These are phyloP conservation scores for Erigeron philadelphicus DNA, from an alignment of 140 eudicot species.

Conservation along the genomic window DNA sequence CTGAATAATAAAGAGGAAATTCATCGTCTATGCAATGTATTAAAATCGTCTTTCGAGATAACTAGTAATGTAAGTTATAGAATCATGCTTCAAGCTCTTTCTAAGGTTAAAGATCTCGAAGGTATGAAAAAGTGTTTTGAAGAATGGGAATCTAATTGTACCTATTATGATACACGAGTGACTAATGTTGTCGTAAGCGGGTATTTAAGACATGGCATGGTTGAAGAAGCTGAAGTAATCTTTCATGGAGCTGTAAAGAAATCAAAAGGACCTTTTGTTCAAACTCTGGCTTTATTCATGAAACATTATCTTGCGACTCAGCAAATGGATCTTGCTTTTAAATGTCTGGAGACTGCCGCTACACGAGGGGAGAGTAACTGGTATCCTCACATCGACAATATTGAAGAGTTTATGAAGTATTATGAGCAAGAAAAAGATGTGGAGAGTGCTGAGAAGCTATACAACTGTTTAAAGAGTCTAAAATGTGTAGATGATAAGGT, in stretches of 20 bases:
- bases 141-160: conserved; percentile 65
- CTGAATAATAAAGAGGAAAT: conserved; percentile 44
- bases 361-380: conserved; percentile 30
- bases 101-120: conserved; percentile 41
- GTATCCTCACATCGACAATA: conserved; percentile 27
- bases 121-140: conserved; percentile 44
- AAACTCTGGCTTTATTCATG: conserved; percentile 40
- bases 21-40: conserved; percentile 44
- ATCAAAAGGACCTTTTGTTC: conserved; percentile 40
- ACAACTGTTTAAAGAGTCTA: conserved; percentile 35
- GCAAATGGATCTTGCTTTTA: conserved; percentile 43
- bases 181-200: conserved; percentile 35
- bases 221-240: conserved; percentile 55
- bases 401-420: conserved; percentile 35
- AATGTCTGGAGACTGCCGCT: conserved; percentile 46
- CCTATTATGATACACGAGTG: conserved; percentile 48
- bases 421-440: conserved; percentile 49
- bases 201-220: conserved; percentile 45
- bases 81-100: conserved; percentile 55
- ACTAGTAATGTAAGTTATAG: conserved; percentile 47
- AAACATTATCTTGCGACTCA: conserved; percentile 29
- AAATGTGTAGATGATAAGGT: conserved; percentile 41
- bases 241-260: conserved; percentile 34
- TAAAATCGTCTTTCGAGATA: conserved; percentile 42
- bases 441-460: conserved; percentile 51